Evolutionary conservation across 2,329 filamentous ascomycete genomes (phyloP).

Genomic region (Penicillium hordei): DNA sequence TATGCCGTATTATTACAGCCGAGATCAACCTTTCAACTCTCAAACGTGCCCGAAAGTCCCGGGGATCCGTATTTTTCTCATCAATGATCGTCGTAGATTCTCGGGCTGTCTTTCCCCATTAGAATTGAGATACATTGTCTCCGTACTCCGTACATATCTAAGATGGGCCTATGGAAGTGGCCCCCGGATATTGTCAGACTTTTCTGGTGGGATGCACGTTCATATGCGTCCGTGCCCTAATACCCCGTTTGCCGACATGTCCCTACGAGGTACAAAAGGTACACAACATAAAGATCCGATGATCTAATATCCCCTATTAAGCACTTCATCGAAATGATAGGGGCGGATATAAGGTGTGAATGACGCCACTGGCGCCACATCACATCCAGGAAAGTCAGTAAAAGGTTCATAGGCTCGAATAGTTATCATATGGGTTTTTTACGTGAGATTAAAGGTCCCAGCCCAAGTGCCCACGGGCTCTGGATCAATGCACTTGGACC

Average conservation of each 20-base stretch:
- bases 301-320: background rate
- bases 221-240: background rate
- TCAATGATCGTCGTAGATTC: background rate
- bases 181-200: background rate
- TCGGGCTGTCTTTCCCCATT: background rate
- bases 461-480: background rate
- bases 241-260: background rate
- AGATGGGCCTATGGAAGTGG: background rate
- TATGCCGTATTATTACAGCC: constrained; percentile 1
- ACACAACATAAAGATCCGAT: background rate
- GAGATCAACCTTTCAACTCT: background rate
- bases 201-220: background rate
- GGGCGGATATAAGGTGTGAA: background rate
- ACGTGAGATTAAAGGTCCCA: constrained; percentile 10
- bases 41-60: background rate
- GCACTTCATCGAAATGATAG: background rate
- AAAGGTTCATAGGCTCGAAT: background rate
- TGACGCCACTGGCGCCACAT: constrained; percentile 1
- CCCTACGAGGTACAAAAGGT: background rate
- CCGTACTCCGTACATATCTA: no score
- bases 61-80: background rate
- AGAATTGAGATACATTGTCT: background rate
- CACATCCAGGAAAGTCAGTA: background rate
- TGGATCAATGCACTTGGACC: background rate
- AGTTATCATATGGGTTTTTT: background rate